These are phyloP conservation scores for Yarrowia sp. DNA, from an alignment of 805 yeast genomes.

Conservation along the genomic window DNA sequence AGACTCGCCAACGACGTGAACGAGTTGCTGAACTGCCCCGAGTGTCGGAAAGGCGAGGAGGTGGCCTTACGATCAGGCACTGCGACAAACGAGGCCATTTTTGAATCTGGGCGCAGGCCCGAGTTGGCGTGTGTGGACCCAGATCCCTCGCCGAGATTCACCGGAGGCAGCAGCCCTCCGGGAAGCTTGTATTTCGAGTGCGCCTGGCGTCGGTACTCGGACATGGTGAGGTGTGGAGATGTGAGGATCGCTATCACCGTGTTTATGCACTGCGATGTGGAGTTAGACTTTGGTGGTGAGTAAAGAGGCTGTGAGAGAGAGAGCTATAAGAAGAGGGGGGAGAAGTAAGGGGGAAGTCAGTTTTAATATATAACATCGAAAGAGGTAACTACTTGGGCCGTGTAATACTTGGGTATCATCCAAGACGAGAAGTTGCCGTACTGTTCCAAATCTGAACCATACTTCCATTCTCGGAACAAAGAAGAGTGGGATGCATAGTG, in stretches of 20 bases:
- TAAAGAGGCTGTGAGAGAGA: no score
- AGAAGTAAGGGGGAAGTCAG: no score
- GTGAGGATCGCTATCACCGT: conserved; percentile 12
- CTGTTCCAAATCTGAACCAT: no score
- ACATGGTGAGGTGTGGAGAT: conserved; percentile 9
- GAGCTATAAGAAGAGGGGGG: no score
- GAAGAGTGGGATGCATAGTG: no score
- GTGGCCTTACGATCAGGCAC: conserved; percentile 26
- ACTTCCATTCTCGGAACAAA: no score
- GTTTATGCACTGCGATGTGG: conserved; percentile 12
- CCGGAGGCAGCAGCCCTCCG: conserved; percentile 32
- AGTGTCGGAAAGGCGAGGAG: conserved; percentile 23
- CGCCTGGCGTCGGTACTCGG: conserved; percentile 32
- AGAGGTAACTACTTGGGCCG: no score
- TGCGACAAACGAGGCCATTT: conserved; percentile 32
- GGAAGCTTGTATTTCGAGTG: conserved; percentile 34
- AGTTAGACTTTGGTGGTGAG: not conserved
- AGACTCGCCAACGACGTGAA: conserved; percentile 34
- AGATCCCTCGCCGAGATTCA: conserved; percentile 15
- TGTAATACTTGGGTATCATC: no score
- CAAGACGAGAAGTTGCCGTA: no score
- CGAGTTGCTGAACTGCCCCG: conserved; percentile 30
- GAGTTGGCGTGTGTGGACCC: conserved; percentile 13
- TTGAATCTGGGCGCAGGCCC: conserved; percentile 16
- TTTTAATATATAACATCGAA: no score